Percentiles rank a stretch among this genome's conserved stretches.
Evolutionary conservation across 306 rosid species (phyloP).

Genomic region (Spatholobus suberectus): DNA sequence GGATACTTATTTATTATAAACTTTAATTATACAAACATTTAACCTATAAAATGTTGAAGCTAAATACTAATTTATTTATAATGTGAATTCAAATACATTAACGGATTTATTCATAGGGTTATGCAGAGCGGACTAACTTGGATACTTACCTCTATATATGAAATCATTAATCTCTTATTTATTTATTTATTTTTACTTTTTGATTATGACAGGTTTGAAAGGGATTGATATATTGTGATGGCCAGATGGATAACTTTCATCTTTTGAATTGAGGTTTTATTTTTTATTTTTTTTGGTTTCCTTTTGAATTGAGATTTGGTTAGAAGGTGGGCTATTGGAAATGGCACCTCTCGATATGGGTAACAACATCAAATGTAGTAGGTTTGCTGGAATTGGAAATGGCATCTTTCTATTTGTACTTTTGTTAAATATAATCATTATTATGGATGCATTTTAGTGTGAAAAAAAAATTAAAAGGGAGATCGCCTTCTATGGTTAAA

Average conservation of each 20-base stretch:
- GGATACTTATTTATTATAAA: no score
- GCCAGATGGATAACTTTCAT: neutral
- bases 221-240: neutral
- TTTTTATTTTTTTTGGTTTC: neutral
- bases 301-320: neutral
- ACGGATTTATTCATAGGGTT: no score
- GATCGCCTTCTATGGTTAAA: neutral
- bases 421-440: neutral
- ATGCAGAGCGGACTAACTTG: no score
- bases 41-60: no score
- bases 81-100: no score
- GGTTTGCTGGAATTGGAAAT: neutral
- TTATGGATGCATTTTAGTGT: neutral
- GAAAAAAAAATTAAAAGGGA: neutral
- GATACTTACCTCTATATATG: no score
- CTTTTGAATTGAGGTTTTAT: neutral
- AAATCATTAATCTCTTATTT: no score
- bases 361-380: neutral
- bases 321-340: neutral
- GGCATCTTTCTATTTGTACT: neutral
- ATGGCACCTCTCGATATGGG: neutral
- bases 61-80: no score
- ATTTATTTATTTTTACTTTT: neutral
- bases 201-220: neutral
- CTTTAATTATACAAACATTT: no score